Percentiles rank a stretch among this genome's conserved stretches.
These are phyloP conservation scores for Ogataea methylovora DNA, from an alignment of 805 yeast genomes.

Conservation along the genomic window DNA sequence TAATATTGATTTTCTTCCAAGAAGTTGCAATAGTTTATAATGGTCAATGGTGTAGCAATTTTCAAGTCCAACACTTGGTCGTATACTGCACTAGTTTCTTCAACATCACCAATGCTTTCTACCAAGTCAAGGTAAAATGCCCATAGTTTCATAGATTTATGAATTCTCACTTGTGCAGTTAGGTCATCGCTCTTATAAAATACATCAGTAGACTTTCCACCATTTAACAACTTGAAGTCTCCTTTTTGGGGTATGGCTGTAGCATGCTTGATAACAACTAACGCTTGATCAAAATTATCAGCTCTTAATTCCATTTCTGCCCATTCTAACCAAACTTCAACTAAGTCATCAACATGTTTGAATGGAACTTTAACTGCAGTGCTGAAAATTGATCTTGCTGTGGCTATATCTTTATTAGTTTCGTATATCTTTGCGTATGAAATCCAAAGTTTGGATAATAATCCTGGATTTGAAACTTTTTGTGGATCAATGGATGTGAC, in stretches of 20 bases:
- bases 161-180: conserved; percentile 52
- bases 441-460: conserved; percentile 59
- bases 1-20: conserved; percentile 38
- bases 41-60: conserved; percentile 59
- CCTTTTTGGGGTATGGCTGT: conserved; percentile 1
- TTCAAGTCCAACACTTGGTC: conserved; percentile 49
- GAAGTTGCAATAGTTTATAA: conserved; percentile 61
- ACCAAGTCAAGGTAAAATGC: conserved; percentile 61
- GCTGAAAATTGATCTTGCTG: conserved; percentile 56
- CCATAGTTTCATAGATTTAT: conserved; percentile 65
- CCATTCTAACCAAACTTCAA: conserved; percentile 70
- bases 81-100: conserved; percentile 34
- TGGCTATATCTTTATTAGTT: conserved; percentile 40
- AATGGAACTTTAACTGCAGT: conserved; percentile 69
- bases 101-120: conserved; percentile 44
- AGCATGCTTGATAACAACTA: conserved; percentile 27
- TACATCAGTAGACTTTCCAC: conserved; percentile 9
- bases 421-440: conserved; percentile 62
- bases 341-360: conserved; percentile 53
- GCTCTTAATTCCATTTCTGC: conserved; percentile 51
- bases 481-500: conserved; percentile 58
- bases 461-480: conserved; percentile 19
- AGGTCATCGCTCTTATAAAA: conserved; percentile 31
- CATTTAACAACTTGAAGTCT: not conserved
- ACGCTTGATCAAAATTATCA: conserved; percentile 32